Evolutionary conservation across 225 moss, liverwort and hornwort species (phyloP).

Genomic region (Pleurozium schreberi): DNA sequence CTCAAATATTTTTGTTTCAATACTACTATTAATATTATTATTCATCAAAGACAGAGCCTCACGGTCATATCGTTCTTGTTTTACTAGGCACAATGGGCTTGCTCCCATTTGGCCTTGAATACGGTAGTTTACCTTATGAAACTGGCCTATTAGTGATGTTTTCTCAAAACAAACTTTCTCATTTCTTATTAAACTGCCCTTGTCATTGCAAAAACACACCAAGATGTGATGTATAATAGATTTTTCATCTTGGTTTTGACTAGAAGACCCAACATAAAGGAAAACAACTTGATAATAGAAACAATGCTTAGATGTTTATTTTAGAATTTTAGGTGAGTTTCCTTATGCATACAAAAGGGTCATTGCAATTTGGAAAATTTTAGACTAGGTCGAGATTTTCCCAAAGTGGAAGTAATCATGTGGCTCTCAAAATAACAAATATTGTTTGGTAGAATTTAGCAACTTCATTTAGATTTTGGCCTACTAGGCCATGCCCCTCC

Average conservation of each 20-base stretch:
- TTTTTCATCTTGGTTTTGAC: neutral
- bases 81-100: too few relatives aligned
- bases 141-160: neutral
- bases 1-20: too few relatives aligned
- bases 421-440: neutral
- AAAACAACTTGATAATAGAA: neutral
- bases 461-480: neutral
- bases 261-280: neutral
- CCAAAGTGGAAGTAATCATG: neutral
- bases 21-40: too few relatives aligned
- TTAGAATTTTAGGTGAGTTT: neutral
- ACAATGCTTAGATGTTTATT: neutral
- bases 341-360: neutral
- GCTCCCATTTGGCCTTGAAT: too few relatives aligned
- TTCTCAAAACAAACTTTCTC: neutral
- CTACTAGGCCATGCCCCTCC: neutral
- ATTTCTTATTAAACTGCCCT: neutral
- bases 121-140: too few relatives aligned
- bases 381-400: neutral
- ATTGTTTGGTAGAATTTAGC: too few relatives aligned
- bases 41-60: too few relatives aligned
- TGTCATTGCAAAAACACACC: neutral
- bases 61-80: too few relatives aligned
- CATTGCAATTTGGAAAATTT: neutral
- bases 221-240: neutral